Evolutionary conservation across 2,329 filamentous ascomycete species (phyloP).

Genomic region (Colletotrichum nymphaeae): DNA sequence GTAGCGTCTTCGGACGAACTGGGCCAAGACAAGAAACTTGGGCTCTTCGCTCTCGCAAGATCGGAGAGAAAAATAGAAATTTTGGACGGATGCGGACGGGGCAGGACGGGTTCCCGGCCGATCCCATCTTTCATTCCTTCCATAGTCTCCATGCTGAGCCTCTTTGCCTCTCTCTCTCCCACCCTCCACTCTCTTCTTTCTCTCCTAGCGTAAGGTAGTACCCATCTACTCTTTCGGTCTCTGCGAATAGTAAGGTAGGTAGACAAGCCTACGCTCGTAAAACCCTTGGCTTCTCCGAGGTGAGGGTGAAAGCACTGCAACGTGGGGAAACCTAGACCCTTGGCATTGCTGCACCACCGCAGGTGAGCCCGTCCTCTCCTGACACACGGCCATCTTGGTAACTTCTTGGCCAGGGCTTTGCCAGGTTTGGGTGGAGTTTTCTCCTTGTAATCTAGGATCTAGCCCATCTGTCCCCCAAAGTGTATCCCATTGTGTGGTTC

Average conservation of each 20-base stretch:
- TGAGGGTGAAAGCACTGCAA: background rate
- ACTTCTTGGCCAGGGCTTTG: background rate
- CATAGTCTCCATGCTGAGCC: background rate
- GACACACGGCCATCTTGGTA: constrained; percentile 5
- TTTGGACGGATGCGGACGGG: constrained; percentile 14
- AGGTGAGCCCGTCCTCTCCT: constrained; percentile 23
- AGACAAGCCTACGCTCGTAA: background rate
- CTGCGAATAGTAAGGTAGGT: background rate
- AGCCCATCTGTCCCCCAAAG: background rate
- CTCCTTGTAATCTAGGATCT: constrained; percentile 14
- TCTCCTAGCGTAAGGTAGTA: too few species aligned
- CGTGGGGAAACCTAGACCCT: constrained; percentile 2
- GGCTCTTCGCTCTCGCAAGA: background rate
- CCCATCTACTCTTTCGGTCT: background rate
- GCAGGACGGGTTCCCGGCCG: background rate
- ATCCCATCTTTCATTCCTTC: constrained; percentile 2
- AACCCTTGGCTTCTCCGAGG: background rate
- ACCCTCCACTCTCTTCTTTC: background rate
- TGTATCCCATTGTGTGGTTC: background rate
- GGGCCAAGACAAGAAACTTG: background rate
- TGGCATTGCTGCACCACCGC: constrained; percentile 24
- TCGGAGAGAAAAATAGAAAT: constrained; percentile 14
- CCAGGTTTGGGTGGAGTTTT: background rate
- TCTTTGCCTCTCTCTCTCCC: background rate
- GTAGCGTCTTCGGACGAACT: constrained; percentile 12